A percentile compares a stretch with the other conserved stretches of the same genome.
Evolutionary conservation across 2,329 filamentous ascomycete species (phyloP).

Genomic region (Stemphylium beticola): DNA sequence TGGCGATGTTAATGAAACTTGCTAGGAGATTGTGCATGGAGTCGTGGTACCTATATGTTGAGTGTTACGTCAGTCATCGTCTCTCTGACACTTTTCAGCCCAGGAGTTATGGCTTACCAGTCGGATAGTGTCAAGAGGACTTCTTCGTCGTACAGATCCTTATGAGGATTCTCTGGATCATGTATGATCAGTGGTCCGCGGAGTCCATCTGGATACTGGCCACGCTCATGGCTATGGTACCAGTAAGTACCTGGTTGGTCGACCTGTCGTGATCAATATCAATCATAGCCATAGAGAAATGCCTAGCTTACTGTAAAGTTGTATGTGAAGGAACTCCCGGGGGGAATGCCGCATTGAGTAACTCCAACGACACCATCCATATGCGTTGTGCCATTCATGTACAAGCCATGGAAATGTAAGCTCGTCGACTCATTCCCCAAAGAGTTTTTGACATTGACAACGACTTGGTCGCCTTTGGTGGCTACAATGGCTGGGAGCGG

Average conservation of each 20-base stretch:
- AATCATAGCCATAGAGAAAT: background rate
- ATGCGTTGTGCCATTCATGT: slow-evolving; percentile 74
- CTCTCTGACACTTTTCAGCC: background rate
- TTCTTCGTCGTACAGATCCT: slow-evolving; percentile 64
- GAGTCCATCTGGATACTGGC: slow-evolving; percentile 72
- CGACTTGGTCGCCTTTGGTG: slow-evolving; percentile 74
- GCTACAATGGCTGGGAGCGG: slow-evolving; percentile 75
- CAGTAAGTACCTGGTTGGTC: slow-evolving; percentile 63
- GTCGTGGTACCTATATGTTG: slow-evolving; percentile 63
- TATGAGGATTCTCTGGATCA: slow-evolving; percentile 59
- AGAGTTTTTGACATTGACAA: slow-evolving; percentile 72
- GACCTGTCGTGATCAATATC: slow-evolving; percentile 54
- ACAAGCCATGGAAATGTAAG: slow-evolving; percentile 80
- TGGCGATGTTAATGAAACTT: slow-evolving; percentile 56
- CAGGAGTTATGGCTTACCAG: slow-evolving; percentile 49
- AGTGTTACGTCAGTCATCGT: background rate
- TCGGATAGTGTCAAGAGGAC: slow-evolving; percentile 72
- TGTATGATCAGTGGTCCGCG: slow-evolving; percentile 72
- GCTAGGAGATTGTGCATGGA: slow-evolving; percentile 54
- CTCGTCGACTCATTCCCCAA: slow-evolving; percentile 68
- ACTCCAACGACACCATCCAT: slow-evolving; percentile 76
- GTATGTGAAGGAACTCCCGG: slow-evolving; percentile 69
- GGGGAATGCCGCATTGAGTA: slow-evolving; percentile 64
- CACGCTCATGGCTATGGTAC: slow-evolving; percentile 70
- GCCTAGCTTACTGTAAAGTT: slow-evolving; percentile 44